Evolutionary conservation across 2,329 filamentous ascomycete species (phyloP).

Genomic region (Colletotrichum cuscutae): DNA sequence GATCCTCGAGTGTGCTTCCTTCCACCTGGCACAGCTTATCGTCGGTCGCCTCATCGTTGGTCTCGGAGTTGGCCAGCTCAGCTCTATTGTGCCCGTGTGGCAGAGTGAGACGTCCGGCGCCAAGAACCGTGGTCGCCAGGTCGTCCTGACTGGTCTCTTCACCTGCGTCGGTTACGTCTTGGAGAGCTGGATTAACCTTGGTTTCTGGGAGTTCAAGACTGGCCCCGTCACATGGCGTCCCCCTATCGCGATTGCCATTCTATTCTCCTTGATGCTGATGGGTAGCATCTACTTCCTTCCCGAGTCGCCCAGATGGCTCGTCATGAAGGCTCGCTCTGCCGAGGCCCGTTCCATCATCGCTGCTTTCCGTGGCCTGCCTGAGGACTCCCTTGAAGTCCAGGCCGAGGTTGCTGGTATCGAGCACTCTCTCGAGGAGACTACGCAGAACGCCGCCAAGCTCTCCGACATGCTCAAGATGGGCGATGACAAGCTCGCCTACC

Average conservation of each 20-base stretch:
- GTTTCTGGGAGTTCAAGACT: constrained; percentile 48
- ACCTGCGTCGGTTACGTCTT: constrained; percentile 43
- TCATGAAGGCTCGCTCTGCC: constrained; percentile 43
- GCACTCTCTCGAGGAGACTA: constrained; percentile 56
- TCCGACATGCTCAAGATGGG: constrained; percentile 59
- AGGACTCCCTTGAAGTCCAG: constrained; percentile 60
- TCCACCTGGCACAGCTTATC: constrained; percentile 52
- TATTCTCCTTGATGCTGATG: constrained; percentile 46
- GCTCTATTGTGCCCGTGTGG: constrained; percentile 53
- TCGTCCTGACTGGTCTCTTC: constrained; percentile 45
- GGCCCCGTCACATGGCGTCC: constrained; percentile 45
- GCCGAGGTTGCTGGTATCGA: constrained; percentile 60
- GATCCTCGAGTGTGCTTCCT: constrained; percentile 47
- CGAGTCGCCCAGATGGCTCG: constrained; percentile 47
- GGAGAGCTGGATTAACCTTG: constrained; percentile 57
- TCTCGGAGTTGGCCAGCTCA: constrained; percentile 50
- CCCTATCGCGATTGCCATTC: constrained; percentile 48
- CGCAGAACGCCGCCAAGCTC: constrained; percentile 47
- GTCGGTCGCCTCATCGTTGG: constrained; percentile 54
- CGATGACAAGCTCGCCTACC: constrained; percentile 58
- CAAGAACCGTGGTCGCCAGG: constrained; percentile 54
- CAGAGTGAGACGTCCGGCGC: constrained; percentile 50
- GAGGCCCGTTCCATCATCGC: constrained; percentile 44
- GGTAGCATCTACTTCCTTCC: constrained; percentile 45
- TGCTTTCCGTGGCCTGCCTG: constrained; percentile 60